Base-by-base conservation (phyloP, 2,329 filamentous ascomycete species). In the Herpomyces periplanetae region DNA sequence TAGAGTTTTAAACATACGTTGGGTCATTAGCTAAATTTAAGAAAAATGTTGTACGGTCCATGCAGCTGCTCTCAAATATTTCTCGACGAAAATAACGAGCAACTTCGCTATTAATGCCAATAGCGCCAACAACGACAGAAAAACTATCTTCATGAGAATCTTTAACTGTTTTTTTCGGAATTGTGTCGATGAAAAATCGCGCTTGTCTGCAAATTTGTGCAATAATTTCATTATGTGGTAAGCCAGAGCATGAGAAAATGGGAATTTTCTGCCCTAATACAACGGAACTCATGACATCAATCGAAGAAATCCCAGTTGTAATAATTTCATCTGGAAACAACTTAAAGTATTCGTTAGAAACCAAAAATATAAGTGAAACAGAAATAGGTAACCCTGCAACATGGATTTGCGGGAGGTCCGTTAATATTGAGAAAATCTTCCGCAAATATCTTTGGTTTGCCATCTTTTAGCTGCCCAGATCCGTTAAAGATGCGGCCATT, bases 291-390 rank as follows among this genome's bases (percentile, higher is more conserved):
- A 91, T 91, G 25, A 73, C 87, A 38, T 91, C 75, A 34, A 96
- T 91, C 36, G 80, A 73, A 26, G 75, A 91, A 41, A 96, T 96
- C 58, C 80, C 80, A 18, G 80, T 96, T 13, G 75, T 80, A 34
- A 96, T 91, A 75, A 96, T 96, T 45, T 96, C 84, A 47, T 96
- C 80, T 34, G 80, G 80, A 38, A 96, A 96, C 30, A 87, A 68
- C 69, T 84, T 27, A 10, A 10, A 10, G 14, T 16, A n/a, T n/a
- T n/a, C n/a, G n/a, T n/a, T n/a, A n/a, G n/a, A n/a, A n/a, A n/a
- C n/a, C n/a, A n/a, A n/a, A n/a, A n/a, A n/a, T n/a, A n/a, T n/a
- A n/a, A n/a, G n/a, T n/a, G n/a, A n/a, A n/a, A n/a, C n/a, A n/a
- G n/a, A n/a, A n/a, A n/a, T n/a, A n/a, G 35, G 55, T 32, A 52